phyloP scores from a whole-genome alignment of 2,329 filamentous ascomycete species.

The Scopulariopsis brevicaulis region DNA sequence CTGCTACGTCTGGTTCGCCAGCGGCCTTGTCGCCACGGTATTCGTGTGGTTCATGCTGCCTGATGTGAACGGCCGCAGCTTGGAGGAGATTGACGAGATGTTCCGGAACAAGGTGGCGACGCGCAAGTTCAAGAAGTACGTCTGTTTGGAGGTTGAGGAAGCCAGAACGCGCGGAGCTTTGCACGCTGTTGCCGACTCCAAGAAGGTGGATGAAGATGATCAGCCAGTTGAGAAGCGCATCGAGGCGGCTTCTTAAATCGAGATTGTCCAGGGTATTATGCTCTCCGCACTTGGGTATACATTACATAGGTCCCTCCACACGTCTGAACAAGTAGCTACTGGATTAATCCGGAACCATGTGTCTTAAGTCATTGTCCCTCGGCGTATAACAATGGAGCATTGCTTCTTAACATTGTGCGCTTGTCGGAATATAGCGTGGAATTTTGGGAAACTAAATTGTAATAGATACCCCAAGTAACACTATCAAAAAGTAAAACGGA shows the following conservation, averaged over 20 bases:
- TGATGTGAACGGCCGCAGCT: slow-evolving; percentile 4
- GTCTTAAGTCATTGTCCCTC: too few relatives aligned
- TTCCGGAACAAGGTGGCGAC: slow-evolving; percentile 5
- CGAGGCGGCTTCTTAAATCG: background rate
- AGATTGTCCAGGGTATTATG: too few relatives aligned
- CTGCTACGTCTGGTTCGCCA: slow-evolving; percentile 1
- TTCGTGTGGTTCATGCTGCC: slow-evolving; percentile 14
- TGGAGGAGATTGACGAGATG: slow-evolving; percentile 7
- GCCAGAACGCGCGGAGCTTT: background rate
- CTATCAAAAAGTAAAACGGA: too few relatives aligned
- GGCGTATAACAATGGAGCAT: too few relatives aligned
- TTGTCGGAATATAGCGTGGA: too few relatives aligned
- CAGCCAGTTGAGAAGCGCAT: background rate
- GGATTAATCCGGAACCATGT: too few relatives aligned
- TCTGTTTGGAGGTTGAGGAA: slow-evolving; percentile 1
- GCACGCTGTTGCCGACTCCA: background rate
- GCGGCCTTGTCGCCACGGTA: slow-evolving; percentile 7
- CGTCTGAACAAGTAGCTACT: too few relatives aligned
- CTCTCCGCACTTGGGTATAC: too few relatives aligned
- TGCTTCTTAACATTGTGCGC: too few relatives aligned
- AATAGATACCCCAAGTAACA: too few relatives aligned
- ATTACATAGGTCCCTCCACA: too few relatives aligned
- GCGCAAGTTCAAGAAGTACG: slow-evolving; percentile 7
- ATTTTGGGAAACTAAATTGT: too few relatives aligned
- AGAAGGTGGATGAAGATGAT: background rate